phyloP scores from a whole-genome alignment of 768 basidiomycete genomes.

The Mycena metata region DNA sequence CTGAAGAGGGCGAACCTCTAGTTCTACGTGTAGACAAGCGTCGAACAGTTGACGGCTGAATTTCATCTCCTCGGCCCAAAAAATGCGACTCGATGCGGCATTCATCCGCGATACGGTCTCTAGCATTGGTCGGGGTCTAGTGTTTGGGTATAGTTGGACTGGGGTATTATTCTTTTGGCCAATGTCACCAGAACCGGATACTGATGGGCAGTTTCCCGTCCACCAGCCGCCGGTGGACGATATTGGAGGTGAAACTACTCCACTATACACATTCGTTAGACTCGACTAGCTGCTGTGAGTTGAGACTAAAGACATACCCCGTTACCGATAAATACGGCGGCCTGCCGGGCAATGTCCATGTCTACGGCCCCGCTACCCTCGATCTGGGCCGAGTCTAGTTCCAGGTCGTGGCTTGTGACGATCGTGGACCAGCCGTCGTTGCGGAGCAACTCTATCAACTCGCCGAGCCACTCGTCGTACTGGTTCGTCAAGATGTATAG shows the following conservation, averaged over 20 bases:
- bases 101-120: no score
- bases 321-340: slow-evolving; percentile 68
- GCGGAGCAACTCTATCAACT: slow-evolving; percentile 53
- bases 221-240: slow-evolving; percentile 60
- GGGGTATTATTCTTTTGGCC: neutral
- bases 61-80: no score
- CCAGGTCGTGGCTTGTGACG: slow-evolving; percentile 59
- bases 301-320: slow-evolving; percentile 55
- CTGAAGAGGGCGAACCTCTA: no score
- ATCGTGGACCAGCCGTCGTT: slow-evolving; percentile 58
- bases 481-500: slow-evolving; percentile 68
- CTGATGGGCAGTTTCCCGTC: slow-evolving; percentile 59
- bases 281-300: neutral
- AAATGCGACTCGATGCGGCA: no score
- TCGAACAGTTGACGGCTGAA: no score
- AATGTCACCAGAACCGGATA: slow-evolving; percentile 51
- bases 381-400: slow-evolving; percentile 59
- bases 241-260: slow-evolving; percentile 65
- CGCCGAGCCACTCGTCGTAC: slow-evolving; percentile 57
- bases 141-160: no score
- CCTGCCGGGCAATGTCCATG: slow-evolving; percentile 65
- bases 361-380: slow-evolving; percentile 67
- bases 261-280: slow-evolving; percentile 49
- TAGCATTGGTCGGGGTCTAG: no score
- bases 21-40: no score